A percentile compares a stretch with the other conserved stretches of the same genome.
Conservation (phyloP, 768 basidiomycete genomes). For the Heimioporus sp. region DNA sequence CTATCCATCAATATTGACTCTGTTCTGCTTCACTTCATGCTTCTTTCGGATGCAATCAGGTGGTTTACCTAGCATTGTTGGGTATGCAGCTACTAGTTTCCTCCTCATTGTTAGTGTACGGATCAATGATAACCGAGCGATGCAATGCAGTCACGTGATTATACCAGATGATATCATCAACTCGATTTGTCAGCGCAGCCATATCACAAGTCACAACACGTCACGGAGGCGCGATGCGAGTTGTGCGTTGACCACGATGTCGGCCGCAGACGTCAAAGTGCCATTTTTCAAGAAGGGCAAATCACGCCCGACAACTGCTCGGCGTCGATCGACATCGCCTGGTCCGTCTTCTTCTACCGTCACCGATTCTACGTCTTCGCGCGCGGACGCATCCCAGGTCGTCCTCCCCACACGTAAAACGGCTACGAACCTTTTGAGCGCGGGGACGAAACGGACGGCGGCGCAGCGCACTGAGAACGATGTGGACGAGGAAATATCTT, state of each 20-base stretch:
- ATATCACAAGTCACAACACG: no score
- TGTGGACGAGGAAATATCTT: conserved; percentile 44
- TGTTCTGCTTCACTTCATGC: no score
- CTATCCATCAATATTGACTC: no score
- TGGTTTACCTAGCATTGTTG: no score
- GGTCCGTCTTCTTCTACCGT: no score
- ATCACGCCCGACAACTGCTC: conserved; percentile 68
- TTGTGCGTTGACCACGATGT: conserved; percentile 24
- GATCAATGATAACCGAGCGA: no score
- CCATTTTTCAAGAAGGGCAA: conserved; percentile 90
- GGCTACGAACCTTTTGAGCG: conserved; percentile 69
- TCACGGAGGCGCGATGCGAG: not conserved
- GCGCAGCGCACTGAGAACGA: conserved; percentile 43
- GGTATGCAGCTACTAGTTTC: no score
- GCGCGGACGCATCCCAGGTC: conserved; percentile 51
- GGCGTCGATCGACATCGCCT: conserved; percentile 68
- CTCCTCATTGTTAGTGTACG: no score
- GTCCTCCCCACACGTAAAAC: conserved; percentile 73
- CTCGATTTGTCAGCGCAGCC: no score
- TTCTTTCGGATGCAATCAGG: no score
- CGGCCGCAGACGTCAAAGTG: conserved; percentile 47
- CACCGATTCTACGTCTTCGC: conserved; percentile 17
- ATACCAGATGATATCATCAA: no score
- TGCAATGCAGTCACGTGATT: no score
- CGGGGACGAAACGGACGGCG: conserved; percentile 65